Base-by-base conservation (phyloP, 2,329 filamentous ascomycete species). In the Coniella lustricola region DNA sequence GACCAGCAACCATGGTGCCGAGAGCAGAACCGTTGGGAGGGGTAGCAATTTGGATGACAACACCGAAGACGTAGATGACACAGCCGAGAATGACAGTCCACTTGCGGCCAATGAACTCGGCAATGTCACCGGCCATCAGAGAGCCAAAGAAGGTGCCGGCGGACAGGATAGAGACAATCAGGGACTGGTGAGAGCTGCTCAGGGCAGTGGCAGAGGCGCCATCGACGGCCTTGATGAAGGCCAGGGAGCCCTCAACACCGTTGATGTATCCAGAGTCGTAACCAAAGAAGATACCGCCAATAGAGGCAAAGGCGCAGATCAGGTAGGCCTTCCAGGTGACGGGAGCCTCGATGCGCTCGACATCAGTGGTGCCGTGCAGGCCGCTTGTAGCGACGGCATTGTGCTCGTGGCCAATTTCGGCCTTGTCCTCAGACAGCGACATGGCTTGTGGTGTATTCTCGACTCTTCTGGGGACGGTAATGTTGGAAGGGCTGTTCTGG, bases 231-330 rank as follows among this genome's bases (percentile, higher is more conserved):
- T 64, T 20, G 62, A 75, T 72, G 68, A 84, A 82, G 64, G 67
- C 66, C 12, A 61, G 35, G 55, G 72, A 69, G 56, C 71, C 77
- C 35, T 77, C 68, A 51, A 84, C 79, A 62, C 81, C 81, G 63
- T 80, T 81, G 71, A 87, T 86, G 68, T 85, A 86, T 57, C 85
- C 85, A 36, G 84, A 86, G 60, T 89, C 85, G 67, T 86, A 90
- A 43, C 85, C 85, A 67, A 88, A 86, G 71, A 88, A 84, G 67
- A 87, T 85, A 65, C 79, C 82, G 60, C 82, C 82, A 53, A 85
- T 84, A 31, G 82, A 80, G 52, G 82, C 82, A 55, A 85, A 86
- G 55, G 79, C 82, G 65, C 82, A 85, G 61, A 85, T 76, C 44
- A 84, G 53, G 64, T 86, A 85, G 48, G 82, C 82, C 71, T 82